Percentiles rank a stretch among this genome's conserved stretches.
These are phyloP conservation scores for Colletotrichum spinosum DNA, from an alignment of 2,329 filamentous ascomycete species.

Conservation along the genomic window DNA sequence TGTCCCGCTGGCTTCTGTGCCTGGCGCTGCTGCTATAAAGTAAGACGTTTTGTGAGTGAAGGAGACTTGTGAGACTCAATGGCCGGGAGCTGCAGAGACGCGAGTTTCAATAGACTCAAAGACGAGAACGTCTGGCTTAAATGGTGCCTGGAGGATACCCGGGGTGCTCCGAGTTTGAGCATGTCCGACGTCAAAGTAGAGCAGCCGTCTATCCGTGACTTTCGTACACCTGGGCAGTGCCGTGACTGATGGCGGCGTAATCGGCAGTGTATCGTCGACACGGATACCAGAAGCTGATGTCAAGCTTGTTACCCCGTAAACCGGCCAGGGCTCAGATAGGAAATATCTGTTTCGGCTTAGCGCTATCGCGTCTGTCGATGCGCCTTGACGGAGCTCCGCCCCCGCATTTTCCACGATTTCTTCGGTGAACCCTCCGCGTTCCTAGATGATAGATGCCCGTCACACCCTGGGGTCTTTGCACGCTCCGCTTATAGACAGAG, in stretches of 20 bases:
- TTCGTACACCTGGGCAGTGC: not conserved
- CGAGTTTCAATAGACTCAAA: too few species aligned
- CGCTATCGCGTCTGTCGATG: slow-evolving; percentile 18
- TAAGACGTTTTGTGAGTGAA: too few species aligned
- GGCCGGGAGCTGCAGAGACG: not conserved
- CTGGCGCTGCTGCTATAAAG: too few species aligned
- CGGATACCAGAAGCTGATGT: not conserved
- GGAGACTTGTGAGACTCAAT: too few species aligned
- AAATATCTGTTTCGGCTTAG: slow-evolving; percentile 11
- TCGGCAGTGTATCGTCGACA: not conserved
- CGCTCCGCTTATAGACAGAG: too few species aligned
- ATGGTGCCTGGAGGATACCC: not conserved
- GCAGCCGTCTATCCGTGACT: not conserved
- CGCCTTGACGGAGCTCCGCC: slow-evolving; percentile 27
- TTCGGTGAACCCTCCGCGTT: slow-evolving; percentile 16
- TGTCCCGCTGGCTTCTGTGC: too few species aligned
- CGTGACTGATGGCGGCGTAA: not conserved
- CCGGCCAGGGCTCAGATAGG: slow-evolving; percentile 12
- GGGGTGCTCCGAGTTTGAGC: slow-evolving; percentile 20
- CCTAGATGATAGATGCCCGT: too few species aligned
- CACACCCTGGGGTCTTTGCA: too few species aligned
- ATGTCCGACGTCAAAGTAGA: not conserved
- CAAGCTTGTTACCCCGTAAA: slow-evolving; percentile 12
- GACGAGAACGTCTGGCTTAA: too few species aligned
- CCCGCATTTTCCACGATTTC: slow-evolving; percentile 26